Evolutionary conservation across 1,139 yeast species (phyloP), one percentile per base, ranked within the genome.

Genomic region (Nadsonia starkeyi-henricii): DNA sequence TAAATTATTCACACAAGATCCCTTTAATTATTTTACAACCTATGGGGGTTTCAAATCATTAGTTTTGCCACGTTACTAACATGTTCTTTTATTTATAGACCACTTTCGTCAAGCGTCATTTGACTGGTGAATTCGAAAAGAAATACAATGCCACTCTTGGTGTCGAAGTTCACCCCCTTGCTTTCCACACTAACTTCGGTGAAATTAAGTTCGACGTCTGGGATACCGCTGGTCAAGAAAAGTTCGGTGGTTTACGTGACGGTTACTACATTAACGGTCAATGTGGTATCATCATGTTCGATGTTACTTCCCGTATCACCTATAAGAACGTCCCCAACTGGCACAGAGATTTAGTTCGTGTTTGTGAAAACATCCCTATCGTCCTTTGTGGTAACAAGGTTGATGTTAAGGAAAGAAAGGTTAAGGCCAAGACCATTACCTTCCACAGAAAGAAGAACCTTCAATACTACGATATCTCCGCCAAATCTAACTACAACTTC

Each of bases 141-240:
- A 89, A 89, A 73, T 93, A 93, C 77, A 86, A 85, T 70, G 98
- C 98, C 68, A 93, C 98, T 53, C 85, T 89, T 66, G 98, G 98
- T 77, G 99, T 93, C 59, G 98, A 93, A 72, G 98, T 93, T 58
- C 96, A 91, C 70, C 98, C 98, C 60, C 81, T 93, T 71, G 89
- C 94, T 47, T 93, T 93, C 82, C 86, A 81, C 83, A 93, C 99
- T 68, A 91, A 91, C 78, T 91, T 75, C 65, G 99, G 99, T 73
- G 96, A 91, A 74, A 86, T 93, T 74, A 89, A 86, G 72, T 93
- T 93, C 71, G 96, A 93, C 68, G 96, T 91, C 62, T 93, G 99
- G 99, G 99, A 93, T 72, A 93, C 98, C 54, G 99, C 99, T 52
- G 99, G 98, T 57, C 99, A 93, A 77, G 99, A 93, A 75, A 93